A percentile compares a stretch with the other conserved stretches of the same genome.
Conservation (phyloP, 805 yeast genomes). For the Wickerhamomyces rabaulensis region DNA sequence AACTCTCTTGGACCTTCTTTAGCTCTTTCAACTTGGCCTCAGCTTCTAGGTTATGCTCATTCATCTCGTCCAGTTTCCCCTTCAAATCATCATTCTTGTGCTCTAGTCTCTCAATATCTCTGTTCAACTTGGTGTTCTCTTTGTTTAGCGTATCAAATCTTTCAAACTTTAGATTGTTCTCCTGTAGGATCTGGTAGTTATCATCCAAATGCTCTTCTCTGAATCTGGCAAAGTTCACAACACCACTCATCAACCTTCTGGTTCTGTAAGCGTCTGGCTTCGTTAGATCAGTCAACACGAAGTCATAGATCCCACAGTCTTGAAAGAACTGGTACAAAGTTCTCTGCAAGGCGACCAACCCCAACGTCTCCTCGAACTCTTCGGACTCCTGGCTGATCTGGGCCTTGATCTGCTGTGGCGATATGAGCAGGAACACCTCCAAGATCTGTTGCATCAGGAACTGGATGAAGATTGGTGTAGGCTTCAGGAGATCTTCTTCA, state of each 20-base stretch:
- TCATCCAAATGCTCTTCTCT: slow-evolving; percentile 72
- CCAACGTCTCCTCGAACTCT: slow-evolving; percentile 36
- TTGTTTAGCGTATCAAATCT: slow-evolving; percentile 38
- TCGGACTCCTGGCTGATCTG: slow-evolving; percentile 21
- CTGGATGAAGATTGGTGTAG: slow-evolving; percentile 51
- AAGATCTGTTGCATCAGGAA: slow-evolving; percentile 55
- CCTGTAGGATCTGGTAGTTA: slow-evolving; percentile 55
- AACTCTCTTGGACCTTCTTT: slow-evolving; percentile 55
- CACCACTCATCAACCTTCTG: slow-evolving; percentile 68
- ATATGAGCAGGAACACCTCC: slow-evolving; percentile 53
- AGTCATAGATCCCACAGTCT: slow-evolving; percentile 75
- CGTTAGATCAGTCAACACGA: slow-evolving; percentile 64
- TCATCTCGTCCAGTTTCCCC: slow-evolving; percentile 35
- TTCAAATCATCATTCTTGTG: slow-evolving; percentile 23
- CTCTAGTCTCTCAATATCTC: slow-evolving; percentile 31
- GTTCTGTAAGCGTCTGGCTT: slow-evolving; percentile 72
- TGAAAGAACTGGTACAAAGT: slow-evolving; percentile 57
- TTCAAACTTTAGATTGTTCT: slow-evolving; percentile 45
- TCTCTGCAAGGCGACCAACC: slow-evolving; percentile 51
- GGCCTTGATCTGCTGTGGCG: slow-evolving; percentile 25
- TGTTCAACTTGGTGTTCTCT: slow-evolving; percentile 32
- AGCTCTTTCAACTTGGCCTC: slow-evolving; percentile 59
- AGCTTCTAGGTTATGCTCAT: slow-evolving; percentile 46
- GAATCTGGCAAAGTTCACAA: slow-evolving; percentile 80
- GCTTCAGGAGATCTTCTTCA: slow-evolving; percentile 54